Conservation (phyloP, 768 basidiomycete genomes). For the Tylopilus subfusipes region DNA sequence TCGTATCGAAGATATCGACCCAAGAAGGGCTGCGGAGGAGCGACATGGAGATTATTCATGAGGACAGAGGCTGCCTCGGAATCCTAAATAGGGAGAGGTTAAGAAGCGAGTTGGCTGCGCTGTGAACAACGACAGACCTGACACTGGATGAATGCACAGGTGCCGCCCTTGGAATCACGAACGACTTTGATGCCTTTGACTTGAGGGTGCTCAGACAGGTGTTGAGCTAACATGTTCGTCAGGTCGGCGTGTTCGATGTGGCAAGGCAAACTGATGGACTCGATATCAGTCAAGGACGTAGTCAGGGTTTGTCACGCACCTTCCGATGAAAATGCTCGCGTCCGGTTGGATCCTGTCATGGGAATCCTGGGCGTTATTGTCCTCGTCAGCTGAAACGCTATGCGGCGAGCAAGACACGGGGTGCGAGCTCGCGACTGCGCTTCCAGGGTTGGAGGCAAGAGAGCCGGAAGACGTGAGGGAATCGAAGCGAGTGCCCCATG, state of each 20-base stretch:
- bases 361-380: slow-evolving; percentile 34
- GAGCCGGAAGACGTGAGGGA: slow-evolving; percentile 53
- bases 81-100: slow-evolving; percentile 38
- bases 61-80: slow-evolving; percentile 53
- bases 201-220: slow-evolving; percentile 62
- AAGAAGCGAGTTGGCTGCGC: background rate
- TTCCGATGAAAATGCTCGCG: slow-evolving; percentile 82
- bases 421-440: slow-evolving; percentile 3
- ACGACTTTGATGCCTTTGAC: slow-evolving; percentile 69
- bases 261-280: slow-evolving; percentile 55
- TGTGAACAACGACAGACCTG: slow-evolving; percentile 46
- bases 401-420: slow-evolving; percentile 14
- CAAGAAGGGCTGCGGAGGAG: slow-evolving; percentile 58
- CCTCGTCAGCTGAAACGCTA: slow-evolving; percentile 19
- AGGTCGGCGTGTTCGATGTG: slow-evolving; percentile 63
- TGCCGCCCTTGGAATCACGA: slow-evolving; percentile 70
- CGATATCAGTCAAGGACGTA: slow-evolving; percentile 6
- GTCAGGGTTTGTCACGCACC: slow-evolving; percentile 39
- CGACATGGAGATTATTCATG: slow-evolving; percentile 56
- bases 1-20: slow-evolving; percentile 76
- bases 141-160: slow-evolving; percentile 86
- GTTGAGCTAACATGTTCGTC: slow-evolving; percentile 54
- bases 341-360: slow-evolving; percentile 59
- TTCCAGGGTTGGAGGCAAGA: slow-evolving; percentile 36
- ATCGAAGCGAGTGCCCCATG: slow-evolving; percentile 76